Base-by-base conservation (phyloP, 2,329 filamentous ascomycete species). In the Coleophoma cylindrospora region DNA sequence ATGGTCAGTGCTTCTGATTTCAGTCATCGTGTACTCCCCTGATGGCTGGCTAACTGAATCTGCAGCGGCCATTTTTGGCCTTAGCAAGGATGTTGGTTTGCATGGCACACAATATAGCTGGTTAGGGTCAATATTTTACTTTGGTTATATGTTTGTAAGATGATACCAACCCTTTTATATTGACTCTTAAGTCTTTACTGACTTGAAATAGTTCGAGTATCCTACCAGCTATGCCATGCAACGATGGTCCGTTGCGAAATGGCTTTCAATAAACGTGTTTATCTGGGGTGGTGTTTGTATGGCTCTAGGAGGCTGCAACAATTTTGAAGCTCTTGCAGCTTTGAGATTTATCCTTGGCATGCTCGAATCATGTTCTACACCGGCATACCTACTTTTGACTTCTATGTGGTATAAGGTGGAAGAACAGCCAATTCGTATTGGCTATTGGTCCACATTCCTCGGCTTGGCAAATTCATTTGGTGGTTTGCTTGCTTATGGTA, bases 401-500 rank as follows among this genome's bases (percentile, higher is more conserved):
- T 68, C 70, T 5, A 76, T 76, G 68, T 78, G 73, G 74, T 77
- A 77, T 51, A 73, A 72, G 53, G 68, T 70, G 51, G 69, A 69
- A 2, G 78, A 83, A 56, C 79, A 82, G 56, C 75, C 78, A 0
- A 61, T 77, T 15, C 72, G 80, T 2, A 74, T 81, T 12, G 75
- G 77, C 0, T 70, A 76, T 48, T 83, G 80, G 79, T 83, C 83
- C 54, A 69, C 74, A 3, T 78, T 75, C 0, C 80, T 72, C 34
- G 74, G 74, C 2, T 51, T 70, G 2, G 74, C 72, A 2, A 74
- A 68, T 2, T 72, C 77, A 38, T 57, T 74, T 27, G 74, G 73
- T 2, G 75, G 72, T 19, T 60, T 78, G 2, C 63, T 79, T 14
- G 75, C 76, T 3, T 82, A 76, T 49, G 77, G 73, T 7, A 63